phyloP scores from a whole-genome alignment of 257 asterid species.

The Solanum chilense region DNA sequence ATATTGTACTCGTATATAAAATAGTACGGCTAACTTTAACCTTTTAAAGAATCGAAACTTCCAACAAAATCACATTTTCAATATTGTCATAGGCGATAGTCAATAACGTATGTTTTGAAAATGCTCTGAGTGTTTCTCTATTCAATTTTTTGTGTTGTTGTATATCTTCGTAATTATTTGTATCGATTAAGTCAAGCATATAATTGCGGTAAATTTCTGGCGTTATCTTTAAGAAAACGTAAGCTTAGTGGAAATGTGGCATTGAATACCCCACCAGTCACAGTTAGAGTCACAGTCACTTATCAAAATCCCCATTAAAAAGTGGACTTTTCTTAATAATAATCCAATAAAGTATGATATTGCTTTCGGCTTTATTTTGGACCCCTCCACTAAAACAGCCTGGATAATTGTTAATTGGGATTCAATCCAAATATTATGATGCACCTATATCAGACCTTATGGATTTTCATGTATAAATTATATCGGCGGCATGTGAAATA shows the following conservation, averaged over 20 bases:
- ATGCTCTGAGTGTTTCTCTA: neutral
- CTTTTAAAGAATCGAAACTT: neutral
- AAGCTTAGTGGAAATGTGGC: neutral
- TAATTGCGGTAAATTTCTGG: neutral
- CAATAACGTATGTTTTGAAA: neutral
- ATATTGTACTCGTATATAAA: neutral
- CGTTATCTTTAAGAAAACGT: neutral
- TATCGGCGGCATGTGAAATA: too few relatives aligned
- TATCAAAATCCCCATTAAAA: neutral
- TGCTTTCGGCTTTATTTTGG: neutral
- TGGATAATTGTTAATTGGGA: neutral
- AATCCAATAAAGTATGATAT: neutral
- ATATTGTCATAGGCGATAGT: neutral
- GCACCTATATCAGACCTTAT: neutral
- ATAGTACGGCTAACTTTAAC: neutral
- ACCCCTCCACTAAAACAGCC: neutral
- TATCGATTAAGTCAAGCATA: neutral
- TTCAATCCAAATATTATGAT: neutral
- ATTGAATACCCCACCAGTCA: neutral
- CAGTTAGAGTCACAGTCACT: neutral
- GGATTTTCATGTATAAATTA: neutral
- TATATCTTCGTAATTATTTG: neutral
- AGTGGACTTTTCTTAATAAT: neutral
- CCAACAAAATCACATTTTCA: neutral
- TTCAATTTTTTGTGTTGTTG: neutral